A percentile compares a stretch with the other conserved stretches of the same genome.
These are phyloP conservation scores for Pezicula carpinea DNA, from an alignment of 2,329 filamentous ascomycete genomes.

Conservation along the genomic window DNA sequence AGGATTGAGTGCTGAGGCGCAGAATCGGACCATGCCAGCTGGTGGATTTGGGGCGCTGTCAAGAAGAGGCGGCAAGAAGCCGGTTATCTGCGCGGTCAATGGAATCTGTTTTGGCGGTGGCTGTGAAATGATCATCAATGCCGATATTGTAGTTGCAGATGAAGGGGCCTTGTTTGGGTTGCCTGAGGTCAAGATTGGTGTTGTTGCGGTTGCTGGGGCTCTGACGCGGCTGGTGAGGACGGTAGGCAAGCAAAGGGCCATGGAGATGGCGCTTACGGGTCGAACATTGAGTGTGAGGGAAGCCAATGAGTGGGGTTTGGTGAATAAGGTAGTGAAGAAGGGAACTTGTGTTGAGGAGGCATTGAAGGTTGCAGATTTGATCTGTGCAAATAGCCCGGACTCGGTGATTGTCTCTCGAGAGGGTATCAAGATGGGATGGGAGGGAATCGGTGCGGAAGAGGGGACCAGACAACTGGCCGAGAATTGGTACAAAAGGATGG, in stretches of 20 bases:
- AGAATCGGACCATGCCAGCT: constrained; percentile 21
- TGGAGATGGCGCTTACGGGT: constrained; percentile 66
- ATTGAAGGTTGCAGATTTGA: constrained; percentile 53
- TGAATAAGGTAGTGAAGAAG: constrained; percentile 58
- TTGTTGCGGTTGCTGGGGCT: constrained; percentile 67
- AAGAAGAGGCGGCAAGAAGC: constrained; percentile 65
- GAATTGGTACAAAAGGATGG: constrained; percentile 54
- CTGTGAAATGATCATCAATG: constrained; percentile 71
- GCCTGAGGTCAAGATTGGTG: constrained; percentile 67
- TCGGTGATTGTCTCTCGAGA: constrained; percentile 69
- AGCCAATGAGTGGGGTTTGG: constrained; percentile 61
- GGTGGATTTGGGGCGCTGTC: constrained; percentile 63
- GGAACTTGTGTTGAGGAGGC: constrained; percentile 51
- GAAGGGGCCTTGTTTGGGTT: constrained; percentile 57
- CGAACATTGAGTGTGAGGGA: constrained; percentile 53
- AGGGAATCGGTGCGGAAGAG: constrained; percentile 59
- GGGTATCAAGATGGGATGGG: constrained; percentile 70
- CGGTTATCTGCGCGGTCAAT: constrained; percentile 72
- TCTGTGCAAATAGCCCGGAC: constrained; percentile 69
- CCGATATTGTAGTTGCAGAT: constrained; percentile 65
- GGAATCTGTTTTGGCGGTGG: constrained; percentile 72
- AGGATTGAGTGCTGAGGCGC: constrained; percentile 8
- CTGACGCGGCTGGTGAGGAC: constrained; percentile 61
- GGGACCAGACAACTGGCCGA: constrained; percentile 50
- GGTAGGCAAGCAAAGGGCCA: constrained; percentile 64